These are phyloP conservation scores for Saccharomycopsis sp. DNA, from an alignment of 805 yeast species.

Conservation along the genomic window DNA sequence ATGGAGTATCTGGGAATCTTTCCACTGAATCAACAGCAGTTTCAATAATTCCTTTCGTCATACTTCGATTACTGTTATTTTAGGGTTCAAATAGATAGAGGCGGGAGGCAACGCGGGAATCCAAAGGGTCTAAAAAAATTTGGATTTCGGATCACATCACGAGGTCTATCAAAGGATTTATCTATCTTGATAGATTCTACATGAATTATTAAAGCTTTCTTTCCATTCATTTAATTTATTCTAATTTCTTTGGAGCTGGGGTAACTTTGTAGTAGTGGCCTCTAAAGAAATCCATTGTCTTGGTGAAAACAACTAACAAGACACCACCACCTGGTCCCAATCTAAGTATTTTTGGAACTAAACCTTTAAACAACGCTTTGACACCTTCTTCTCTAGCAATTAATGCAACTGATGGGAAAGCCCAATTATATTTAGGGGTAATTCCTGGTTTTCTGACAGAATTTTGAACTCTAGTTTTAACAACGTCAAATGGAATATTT, in stretches of 20 bases:
- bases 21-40: no score
- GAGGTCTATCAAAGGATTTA: no score
- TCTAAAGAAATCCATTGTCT: slow-evolving; percentile 91
- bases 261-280: slow-evolving; percentile 24
- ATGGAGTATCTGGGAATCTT: background rate
- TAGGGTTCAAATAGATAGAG: no score
- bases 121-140: no score
- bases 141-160: no score
- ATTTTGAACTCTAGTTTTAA: slow-evolving; percentile 91
- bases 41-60: no score
- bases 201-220: no score
- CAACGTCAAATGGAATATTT: slow-evolving; percentile 97
- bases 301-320: slow-evolving; percentile 89
- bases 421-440: slow-evolving; percentile 86
- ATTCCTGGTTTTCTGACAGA: slow-evolving; percentile 62
- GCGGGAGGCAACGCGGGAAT: no score
- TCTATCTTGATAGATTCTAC: no score
- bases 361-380: slow-evolving; percentile 87
- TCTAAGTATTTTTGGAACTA: slow-evolving; percentile 93
- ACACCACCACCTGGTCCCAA: slow-evolving; percentile 99
- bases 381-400: slow-evolving; percentile 90
- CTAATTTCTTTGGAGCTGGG: background rate
- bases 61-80: no score
- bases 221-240: background rate
- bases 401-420: slow-evolving; percentile 66